Evolutionary conservation across 768 basidiomycete species (phyloP).

Genomic region (Boletus rubroflammeus): DNA sequence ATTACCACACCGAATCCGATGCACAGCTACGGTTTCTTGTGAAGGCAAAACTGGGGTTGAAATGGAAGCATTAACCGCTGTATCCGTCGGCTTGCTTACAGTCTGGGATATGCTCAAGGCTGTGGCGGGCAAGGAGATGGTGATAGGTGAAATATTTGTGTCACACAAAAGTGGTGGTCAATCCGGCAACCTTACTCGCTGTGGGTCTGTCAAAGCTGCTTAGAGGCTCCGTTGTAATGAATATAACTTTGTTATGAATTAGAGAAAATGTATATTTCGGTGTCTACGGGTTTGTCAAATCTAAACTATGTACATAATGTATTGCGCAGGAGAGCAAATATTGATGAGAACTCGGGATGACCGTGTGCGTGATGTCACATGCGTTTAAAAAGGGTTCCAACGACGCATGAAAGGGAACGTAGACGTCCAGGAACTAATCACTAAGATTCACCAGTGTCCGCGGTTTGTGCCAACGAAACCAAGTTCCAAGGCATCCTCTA

Average conservation of each 20-base stretch:
- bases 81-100: constrained; percentile 71
- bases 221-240: neutral
- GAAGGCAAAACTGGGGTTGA: constrained; percentile 85
- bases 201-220: neutral
- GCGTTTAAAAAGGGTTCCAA: neutral
- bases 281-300: neutral
- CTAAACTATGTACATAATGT: neutral
- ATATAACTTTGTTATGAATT: neutral
- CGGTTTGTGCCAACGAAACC: constrained; percentile 45
- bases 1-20: constrained; percentile 50
- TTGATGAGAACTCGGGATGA: neutral
- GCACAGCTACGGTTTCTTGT: constrained; percentile 66
- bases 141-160: constrained; percentile 66
- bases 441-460: constrained; percentile 49
- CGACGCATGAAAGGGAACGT: neutral
- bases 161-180: constrained; percentile 67
- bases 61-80: constrained; percentile 91
- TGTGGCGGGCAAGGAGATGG: constrained; percentile 84
- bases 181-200: constrained; percentile 61
- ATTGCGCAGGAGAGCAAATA: neutral
- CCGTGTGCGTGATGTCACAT: neutral
- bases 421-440: neutral
- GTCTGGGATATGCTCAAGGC: constrained; percentile 96
- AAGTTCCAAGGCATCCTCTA: constrained; percentile 51
- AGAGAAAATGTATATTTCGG: neutral